These are phyloP conservation scores for Cronartium quercuum DNA, from an alignment of 1,284 basidiomycete genomes.

Conservation along the genomic window DNA sequence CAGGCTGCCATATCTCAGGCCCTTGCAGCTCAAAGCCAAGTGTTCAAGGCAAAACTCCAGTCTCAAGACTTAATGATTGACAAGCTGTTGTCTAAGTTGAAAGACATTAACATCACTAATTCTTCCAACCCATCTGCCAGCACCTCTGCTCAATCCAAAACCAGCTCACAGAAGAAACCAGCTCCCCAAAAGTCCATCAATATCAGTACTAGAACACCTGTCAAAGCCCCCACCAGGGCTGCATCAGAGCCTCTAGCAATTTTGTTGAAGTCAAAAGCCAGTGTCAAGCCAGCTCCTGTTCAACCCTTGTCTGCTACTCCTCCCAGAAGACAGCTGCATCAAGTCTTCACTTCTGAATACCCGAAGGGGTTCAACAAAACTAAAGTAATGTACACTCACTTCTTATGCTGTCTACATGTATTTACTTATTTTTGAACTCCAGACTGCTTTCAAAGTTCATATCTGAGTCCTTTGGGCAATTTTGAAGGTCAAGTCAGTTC, in stretches of 20 bases:
- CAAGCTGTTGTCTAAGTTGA: background rate
- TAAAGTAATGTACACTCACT: background rate
- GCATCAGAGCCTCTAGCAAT: background rate
- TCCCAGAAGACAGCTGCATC: background rate
- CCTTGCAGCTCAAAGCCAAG: background rate
- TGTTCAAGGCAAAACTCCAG: background rate
- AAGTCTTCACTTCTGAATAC: background rate
- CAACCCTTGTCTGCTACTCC: background rate
- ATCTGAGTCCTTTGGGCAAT: slow-evolving; percentile 22
- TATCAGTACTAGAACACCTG: background rate
- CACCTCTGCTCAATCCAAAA: background rate
- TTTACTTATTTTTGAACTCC: background rate
- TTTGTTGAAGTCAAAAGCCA: background rate
- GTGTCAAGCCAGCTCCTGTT: background rate
- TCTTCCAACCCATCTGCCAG: background rate
- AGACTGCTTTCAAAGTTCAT: slow-evolving; percentile 23
- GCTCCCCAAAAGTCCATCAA: background rate
- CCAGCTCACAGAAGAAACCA: background rate
- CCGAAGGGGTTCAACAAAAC: background rate
- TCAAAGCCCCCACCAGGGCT: background rate
- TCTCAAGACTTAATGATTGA: background rate
- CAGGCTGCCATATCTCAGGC: background rate
- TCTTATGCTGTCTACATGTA: background rate
- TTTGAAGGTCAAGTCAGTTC: slow-evolving; percentile 18
- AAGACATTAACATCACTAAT: background rate